Percentiles rank a stretch among this genome's conserved stretches.
Conservation (phyloP, 2,329 filamentous ascomycete species). For the Colletotrichum godetiae region DNA sequence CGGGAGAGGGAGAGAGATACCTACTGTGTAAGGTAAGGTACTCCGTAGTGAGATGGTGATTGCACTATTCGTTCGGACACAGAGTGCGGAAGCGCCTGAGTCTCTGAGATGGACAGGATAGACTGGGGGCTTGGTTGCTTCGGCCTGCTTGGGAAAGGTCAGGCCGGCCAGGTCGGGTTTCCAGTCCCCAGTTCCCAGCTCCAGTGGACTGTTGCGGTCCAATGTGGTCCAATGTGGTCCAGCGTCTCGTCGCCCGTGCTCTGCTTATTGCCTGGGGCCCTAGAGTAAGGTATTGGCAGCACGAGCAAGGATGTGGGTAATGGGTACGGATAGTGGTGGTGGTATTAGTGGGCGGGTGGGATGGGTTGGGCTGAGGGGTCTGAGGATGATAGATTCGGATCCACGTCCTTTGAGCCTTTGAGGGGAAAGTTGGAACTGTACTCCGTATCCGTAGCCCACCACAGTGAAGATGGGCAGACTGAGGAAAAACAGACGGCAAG, state of each 20-base stretch:
- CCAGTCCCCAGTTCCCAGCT: not conserved
- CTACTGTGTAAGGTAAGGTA: no score
- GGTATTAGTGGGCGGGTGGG: not conserved
- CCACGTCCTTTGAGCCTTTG: not conserved
- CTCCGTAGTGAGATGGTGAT: no score
- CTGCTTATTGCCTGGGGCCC: not conserved
- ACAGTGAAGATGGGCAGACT: no score
- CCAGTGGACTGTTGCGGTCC: not conserved
- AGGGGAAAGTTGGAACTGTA: no score
- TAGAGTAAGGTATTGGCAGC: not conserved
- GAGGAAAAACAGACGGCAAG: no score
- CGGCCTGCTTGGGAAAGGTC: not conserved
- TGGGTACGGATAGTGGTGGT: not conserved
- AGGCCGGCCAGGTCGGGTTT: conserved; percentile 22
- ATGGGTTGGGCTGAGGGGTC: not conserved
- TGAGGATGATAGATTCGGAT: not conserved
- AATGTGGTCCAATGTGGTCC: not conserved
- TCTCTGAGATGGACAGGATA: no score
- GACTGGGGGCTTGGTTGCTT: not conserved
- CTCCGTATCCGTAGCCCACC: no score
- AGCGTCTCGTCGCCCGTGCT: not conserved
- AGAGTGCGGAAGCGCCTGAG: not conserved
- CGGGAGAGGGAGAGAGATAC: no score
- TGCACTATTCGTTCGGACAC: not conserved
- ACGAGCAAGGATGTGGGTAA: not conserved